A percentile compares a stretch with the other conserved stretches of the same genome.
These are phyloP conservation scores for Ogataea paradorogensis DNA, from an alignment of 805 yeast species.

Conservation along the genomic window DNA sequence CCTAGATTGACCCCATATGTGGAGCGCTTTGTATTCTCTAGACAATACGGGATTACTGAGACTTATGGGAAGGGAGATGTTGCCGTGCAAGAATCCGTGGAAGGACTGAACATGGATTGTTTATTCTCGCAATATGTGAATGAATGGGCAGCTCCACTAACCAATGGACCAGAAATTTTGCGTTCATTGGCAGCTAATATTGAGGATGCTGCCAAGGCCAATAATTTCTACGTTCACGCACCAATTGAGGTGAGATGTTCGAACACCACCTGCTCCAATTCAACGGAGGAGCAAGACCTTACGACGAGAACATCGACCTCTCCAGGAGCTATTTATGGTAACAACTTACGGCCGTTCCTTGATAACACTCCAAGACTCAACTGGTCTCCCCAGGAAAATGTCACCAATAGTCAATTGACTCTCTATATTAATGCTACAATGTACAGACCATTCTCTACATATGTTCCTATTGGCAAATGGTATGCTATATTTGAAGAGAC, in stretches of 20 bases:
- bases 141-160: conserved; percentile 95
- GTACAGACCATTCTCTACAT: conserved; percentile 86
- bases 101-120: conserved; percentile 94
- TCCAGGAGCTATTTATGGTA: conserved; percentile 83
- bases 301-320: conserved; percentile 48
- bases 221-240: conserved; percentile 83
- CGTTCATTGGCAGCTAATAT: conserved; percentile 60
- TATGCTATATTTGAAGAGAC: conserved; percentile 78
- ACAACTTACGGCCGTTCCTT: conserved; percentile 72
- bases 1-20: conserved; percentile 81
- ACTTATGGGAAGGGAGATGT: conserved; percentile 55
- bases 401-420: conserved; percentile 75
- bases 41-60: conserved; percentile 78
- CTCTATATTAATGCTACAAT: conserved; percentile 89
- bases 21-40: conserved; percentile 79
- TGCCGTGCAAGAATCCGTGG: conserved; percentile 77
- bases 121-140: conserved; percentile 89
- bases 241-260: conserved; percentile 95
- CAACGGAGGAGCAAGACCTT: conserved; percentile 42
- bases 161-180: conserved; percentile 70
- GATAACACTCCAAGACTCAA: conserved; percentile 74
- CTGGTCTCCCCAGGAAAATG: conserved; percentile 50
- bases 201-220: conserved; percentile 52
- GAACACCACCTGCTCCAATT: conserved; percentile 60
- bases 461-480: conserved; percentile 78